These are phyloP conservation scores for Picea sitchensis DNA, from an alignment of 75 land plant genomes.

Conservation along the genomic window DNA sequence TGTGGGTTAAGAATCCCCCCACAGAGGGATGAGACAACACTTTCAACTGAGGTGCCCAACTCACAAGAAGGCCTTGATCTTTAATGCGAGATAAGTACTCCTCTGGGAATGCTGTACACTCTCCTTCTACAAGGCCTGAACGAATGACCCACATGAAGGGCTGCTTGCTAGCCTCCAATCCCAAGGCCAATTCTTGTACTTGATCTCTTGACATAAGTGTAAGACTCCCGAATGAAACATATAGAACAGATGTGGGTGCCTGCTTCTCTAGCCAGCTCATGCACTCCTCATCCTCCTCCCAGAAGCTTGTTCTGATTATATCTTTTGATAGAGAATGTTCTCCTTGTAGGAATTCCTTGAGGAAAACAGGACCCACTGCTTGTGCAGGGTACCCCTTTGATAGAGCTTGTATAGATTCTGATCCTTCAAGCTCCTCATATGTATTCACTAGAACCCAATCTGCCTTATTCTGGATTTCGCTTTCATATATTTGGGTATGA, in stretches of 20 bases:
- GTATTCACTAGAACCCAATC: slow-evolving; percentile 3
- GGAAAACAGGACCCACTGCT: slow-evolving; percentile 10
- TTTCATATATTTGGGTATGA: background rate
- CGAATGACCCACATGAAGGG: slow-evolving; percentile 27
- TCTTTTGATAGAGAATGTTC: background rate
- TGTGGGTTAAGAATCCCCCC: slow-evolving; percentile 36
- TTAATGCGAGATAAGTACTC: background rate
- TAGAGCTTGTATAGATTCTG: background rate
- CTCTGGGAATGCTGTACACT: background rate
- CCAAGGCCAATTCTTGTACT: slow-evolving; percentile 13
- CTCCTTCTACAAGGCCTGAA: slow-evolving; percentile 10
- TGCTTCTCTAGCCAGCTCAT: slow-evolving; percentile 18
- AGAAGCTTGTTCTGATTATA: slow-evolving; percentile 2
- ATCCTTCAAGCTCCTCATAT: slow-evolving; percentile 6
- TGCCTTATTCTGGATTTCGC: slow-evolving; percentile 9
- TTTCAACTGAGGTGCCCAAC: slow-evolving; percentile 19
- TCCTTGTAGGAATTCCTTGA: background rate
- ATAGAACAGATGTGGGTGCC: slow-evolving; percentile 10
- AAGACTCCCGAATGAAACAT: slow-evolving; percentile 19
- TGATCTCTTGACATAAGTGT: slow-evolving; percentile 2
- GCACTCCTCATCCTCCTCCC: slow-evolving; percentile 19
- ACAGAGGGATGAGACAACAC: slow-evolving; percentile 30
- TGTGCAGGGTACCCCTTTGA: slow-evolving; percentile 8
- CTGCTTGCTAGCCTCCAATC: slow-evolving; percentile 12
- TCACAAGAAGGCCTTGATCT: slow-evolving; percentile 18